These are phyloP conservation scores for Populus tremula DNA, from an alignment of 345 rosid genomes.

Conservation along the genomic window DNA sequence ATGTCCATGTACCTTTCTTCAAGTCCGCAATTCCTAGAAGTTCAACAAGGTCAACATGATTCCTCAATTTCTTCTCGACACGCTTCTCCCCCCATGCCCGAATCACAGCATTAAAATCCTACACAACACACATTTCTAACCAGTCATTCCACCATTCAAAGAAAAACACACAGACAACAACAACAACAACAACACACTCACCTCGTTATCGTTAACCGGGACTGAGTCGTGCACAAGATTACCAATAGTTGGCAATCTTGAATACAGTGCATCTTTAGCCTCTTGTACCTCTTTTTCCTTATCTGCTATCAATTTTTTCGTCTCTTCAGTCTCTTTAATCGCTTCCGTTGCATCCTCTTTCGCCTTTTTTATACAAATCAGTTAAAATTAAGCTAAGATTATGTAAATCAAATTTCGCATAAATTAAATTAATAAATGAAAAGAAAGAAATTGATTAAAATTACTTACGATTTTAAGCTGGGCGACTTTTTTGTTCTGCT, in stretches of 20 bases:
- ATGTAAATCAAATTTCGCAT: neutral
- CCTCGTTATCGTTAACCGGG: constrained; percentile 74
- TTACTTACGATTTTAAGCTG: constrained; percentile 64
- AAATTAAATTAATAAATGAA: neutral
- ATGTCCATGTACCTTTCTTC: constrained; percentile 53
- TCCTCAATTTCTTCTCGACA: constrained; percentile 53
- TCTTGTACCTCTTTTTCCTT: constrained; percentile 74
- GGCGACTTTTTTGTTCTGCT: constrained; percentile 64
- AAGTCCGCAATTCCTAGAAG: constrained; percentile 73
- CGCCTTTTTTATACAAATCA: constrained; percentile 23
- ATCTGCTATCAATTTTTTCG: constrained; percentile 42
- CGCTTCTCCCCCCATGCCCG: constrained; percentile 65
- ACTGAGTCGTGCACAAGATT: constrained; percentile 92
- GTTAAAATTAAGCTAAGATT: neutral
- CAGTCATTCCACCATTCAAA: too few species aligned
- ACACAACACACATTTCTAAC: neutral
- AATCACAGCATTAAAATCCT: constrained; percentile 70
- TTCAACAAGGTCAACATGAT: constrained; percentile 93
- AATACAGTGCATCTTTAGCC: constrained; percentile 50
- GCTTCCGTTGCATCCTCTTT: constrained; percentile 54
- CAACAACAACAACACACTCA: constrained; percentile 5
- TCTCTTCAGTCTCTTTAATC: constrained; percentile 52
- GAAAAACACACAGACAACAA: too few species aligned
- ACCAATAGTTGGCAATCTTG: constrained; percentile 63
- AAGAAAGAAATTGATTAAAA: too few species aligned